These are phyloP conservation scores for Ustilago xerochloae DNA, from an alignment of 1,284 basidiomycete genomes.

Conservation along the genomic window DNA sequence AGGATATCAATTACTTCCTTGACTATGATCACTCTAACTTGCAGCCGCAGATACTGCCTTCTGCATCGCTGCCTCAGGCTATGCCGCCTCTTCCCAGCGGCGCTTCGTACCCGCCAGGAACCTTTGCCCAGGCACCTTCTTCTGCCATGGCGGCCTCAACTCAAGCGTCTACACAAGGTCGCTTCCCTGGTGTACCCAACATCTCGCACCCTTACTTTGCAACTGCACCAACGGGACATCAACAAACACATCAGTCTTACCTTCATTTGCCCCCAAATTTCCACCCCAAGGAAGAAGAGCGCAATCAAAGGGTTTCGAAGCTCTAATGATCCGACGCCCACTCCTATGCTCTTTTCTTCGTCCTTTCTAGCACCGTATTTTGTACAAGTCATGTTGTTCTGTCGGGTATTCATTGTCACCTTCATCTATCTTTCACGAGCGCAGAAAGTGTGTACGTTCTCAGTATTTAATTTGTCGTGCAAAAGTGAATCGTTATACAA, in stretches of 20 bases:
- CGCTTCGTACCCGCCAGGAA: neutral
- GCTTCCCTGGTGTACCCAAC: conserved; percentile 5
- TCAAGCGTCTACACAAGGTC: neutral
- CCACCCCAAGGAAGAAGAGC: conserved; percentile 3
- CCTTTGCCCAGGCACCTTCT: neutral
- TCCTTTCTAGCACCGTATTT: neutral
- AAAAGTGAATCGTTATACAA: conserved; percentile 18
- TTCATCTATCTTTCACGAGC: neutral
- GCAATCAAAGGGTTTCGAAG: conserved; percentile 20
- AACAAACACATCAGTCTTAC: conserved; percentile 14
- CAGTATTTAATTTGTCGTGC: conserved; percentile 1
- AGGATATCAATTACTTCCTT: conserved; percentile 40
- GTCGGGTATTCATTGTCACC: conserved; percentile 14
- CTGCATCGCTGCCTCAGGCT: conserved; percentile 26
- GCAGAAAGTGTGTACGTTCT: neutral
- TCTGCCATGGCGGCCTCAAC: neutral
- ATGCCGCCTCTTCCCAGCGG: neutral
- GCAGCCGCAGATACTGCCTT: conserved; percentile 30
- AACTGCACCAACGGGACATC: conserved; percentile 9
- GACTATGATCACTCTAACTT: conserved; percentile 32
- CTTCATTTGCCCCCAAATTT: conserved; percentile 13
- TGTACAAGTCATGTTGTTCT: neutral
- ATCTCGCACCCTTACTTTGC: conserved; percentile 29
- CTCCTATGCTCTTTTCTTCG: neutral
- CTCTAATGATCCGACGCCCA: conserved; percentile 4